Evolutionary conservation across 2,329 filamentous ascomycete species (phyloP), one percentile per base, ranked within the genome.

Genomic region (Cladosporium halotolerans): DNA sequence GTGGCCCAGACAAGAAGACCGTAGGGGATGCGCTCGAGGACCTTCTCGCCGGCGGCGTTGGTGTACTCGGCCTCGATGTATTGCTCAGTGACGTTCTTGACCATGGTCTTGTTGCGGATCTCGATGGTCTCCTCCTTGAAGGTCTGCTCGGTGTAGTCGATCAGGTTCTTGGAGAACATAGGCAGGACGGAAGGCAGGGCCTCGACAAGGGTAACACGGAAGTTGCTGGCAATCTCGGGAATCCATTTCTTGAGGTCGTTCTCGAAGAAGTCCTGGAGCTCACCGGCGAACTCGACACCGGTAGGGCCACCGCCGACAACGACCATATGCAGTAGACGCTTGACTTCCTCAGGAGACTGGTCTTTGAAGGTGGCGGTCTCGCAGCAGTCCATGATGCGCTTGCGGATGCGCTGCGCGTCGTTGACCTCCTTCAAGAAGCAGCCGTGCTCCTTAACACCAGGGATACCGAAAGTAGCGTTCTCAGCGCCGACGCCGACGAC

Each of bases 331-430:
- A 99, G 81, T 65, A 99, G 83, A 62, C 93, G 89, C 77, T 95
- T 86, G 68, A 95, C 78, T 75, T 99, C 95, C 61, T 93, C 89
- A 13, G 81, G 76, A 36, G 82, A 79, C 76, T 99, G 93, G 68
- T 90, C 92, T 82, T 97, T 97, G 85, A 99, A 96, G 58, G 89
- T 92, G 49, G 93, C 93, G 34, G 92, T 96, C 77, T 99, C 93
- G 63, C 96, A 91, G 72, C 93, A 99, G 77, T 99, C 93, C 93
- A 99, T 99, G 74, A 99, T 96, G 74, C 89, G 90, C 80, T 92
- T 96, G 68, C 93, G 89, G 70, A 99, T 99, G 68, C 83, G 82
- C 75, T 99, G 93, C 54, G 93, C 93, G 71, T 99, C 95, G 61
- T 81, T 84, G 68, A 99, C 96, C 76, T 99, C 95, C 81, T 99